Conservation (phyloP, 2,329 filamentous ascomycete genomes). For the Penicillium olsonii region DNA sequence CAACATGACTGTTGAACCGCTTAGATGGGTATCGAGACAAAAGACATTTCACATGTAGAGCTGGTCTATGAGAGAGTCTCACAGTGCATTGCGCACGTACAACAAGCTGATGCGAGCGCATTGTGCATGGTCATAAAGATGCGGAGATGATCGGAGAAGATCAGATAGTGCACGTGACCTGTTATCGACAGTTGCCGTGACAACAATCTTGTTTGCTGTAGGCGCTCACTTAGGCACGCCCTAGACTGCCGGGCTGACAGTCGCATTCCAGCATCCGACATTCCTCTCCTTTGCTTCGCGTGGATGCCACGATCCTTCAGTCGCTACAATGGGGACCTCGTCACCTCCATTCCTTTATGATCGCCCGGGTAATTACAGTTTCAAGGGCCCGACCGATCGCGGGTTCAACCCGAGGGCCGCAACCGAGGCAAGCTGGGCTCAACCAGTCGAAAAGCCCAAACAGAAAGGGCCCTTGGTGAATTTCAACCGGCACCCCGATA, state of each 20-base stretch:
- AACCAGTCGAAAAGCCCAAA: constrained; percentile 62
- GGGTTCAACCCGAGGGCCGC: constrained; percentile 86
- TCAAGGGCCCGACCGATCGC: constrained; percentile 53
- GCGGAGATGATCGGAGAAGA: constrained; percentile 7
- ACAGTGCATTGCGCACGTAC: constrained; percentile 34
- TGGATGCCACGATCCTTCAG: constrained; percentile 33
- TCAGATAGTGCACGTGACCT: constrained; percentile 15
- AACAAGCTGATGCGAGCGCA: constrained; percentile 30
- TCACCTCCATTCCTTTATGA: constrained; percentile 75
- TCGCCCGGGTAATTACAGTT: constrained; percentile 54
- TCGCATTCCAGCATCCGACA: constrained; percentile 25
- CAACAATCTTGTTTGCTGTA: constrained; percentile 29
- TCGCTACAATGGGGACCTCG: constrained; percentile 51
- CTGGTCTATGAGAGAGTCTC: constrained; percentile 13
- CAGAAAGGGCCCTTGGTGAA: constrained; percentile 74
- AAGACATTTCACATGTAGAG: constrained; percentile 5
- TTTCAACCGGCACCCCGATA: constrained; percentile 83
- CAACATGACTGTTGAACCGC: constrained; percentile 33
- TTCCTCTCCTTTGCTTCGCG: constrained; percentile 33
- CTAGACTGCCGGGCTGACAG: constrained; percentile 14
- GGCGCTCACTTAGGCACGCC: neutral
- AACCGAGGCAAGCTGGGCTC: constrained; percentile 74
- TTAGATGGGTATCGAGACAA: constrained; percentile 15
- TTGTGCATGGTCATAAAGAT: constrained; percentile 13
- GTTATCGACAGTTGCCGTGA: constrained; percentile 31